Base-by-base conservation (phyloP, 1,139 yeast genomes). In the Diutina mesorugosa region DNA sequence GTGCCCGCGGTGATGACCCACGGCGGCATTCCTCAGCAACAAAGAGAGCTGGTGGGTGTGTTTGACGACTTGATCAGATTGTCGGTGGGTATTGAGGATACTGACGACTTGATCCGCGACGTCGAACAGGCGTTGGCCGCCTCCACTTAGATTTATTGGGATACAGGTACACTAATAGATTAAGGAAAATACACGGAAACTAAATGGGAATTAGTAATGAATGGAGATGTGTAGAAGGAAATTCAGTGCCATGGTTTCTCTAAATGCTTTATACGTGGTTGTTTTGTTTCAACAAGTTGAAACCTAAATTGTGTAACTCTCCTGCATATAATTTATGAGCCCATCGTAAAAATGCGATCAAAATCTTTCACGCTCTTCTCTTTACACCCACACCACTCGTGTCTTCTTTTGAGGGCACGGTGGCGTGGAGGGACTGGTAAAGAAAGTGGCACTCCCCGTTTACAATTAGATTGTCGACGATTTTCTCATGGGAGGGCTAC, bases 1-100 rank as follows among this genome's bases (percentile, higher is more conserved):
- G 93, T 89, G 56, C 96, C 96, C 56, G 95, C 96, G 58, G 83
- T 85, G 57, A 89, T 89, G 96, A 89, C 96, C 64, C 96, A 89
- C 66, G 95, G 95, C 58, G 96, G 96, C 68, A 88, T 90, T 70
- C 91, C 95, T 66, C 78, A 79, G 70, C 89, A 76, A 57, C 85
- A 83, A 66, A 84, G 96, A 72, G 95, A 87, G 71, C 79, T 83
- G 56, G 80, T 85, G 59, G 96, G 96, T 62, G 95, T 90, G 55
- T 86, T 67, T 65, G 95, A 89, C 65, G 90, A 88, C 72, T 79
- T 90, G 71, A 78, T 89, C 64, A 84, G 96, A 77, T 76, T 89
- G 60, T 83, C 90, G 60, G 93, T 89, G 59, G 96, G 96, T 74
- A 86, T 89, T 63, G 96, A 90, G 74, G 96, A 88, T 64, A 73